These are phyloP conservation scores for Calonectria pseudoturangicola DNA, from an alignment of 2,329 filamentous ascomycete species.

Conservation along the genomic window DNA sequence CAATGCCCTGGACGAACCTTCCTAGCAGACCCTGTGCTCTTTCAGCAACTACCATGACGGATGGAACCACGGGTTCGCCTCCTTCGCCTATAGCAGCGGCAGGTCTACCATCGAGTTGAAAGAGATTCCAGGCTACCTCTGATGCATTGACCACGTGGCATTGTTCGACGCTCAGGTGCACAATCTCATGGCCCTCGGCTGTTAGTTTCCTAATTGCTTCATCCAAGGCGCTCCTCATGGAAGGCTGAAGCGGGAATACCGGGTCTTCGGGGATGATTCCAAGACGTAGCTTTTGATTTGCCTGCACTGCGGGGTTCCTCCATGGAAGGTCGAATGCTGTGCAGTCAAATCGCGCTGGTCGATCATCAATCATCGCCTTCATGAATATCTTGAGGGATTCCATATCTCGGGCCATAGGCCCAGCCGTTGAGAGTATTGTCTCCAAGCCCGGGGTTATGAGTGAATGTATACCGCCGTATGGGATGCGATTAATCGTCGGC, in stretches of 20 bases:
- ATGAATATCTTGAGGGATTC: constrained; percentile 32
- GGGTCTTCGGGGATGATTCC: constrained; percentile 37
- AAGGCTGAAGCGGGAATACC: constrained; percentile 36
- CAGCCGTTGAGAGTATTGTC: constrained; percentile 9
- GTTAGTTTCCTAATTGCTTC: constrained; percentile 26
- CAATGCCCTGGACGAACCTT: constrained; percentile 1
- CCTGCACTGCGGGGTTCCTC: not conserved
- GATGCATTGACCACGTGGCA: constrained; percentile 31
- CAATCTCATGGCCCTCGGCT: constrained; percentile 30
- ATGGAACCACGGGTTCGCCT: constrained; percentile 39
- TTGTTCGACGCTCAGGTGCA: constrained; percentile 23
- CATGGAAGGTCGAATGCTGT: constrained; percentile 38
- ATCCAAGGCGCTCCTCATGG: constrained; percentile 22
- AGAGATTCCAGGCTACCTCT: constrained; percentile 36
- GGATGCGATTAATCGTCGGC: constrained; percentile 35
- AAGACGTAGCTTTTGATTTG: constrained; percentile 21
- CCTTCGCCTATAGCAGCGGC: not conserved
- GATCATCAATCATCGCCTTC: constrained; percentile 21
- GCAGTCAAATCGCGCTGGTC: constrained; percentile 23
- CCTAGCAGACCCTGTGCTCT: not conserved
- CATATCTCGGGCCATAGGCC: constrained; percentile 40
- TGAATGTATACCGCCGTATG: constrained; percentile 16
- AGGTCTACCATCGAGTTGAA: constrained; percentile 18
- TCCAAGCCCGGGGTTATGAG: not conserved
- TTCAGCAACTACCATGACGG: not conserved